These are phyloP conservation scores for Candida namnaoensis DNA, from an alignment of 805 yeast genomes.

Conservation along the genomic window DNA sequence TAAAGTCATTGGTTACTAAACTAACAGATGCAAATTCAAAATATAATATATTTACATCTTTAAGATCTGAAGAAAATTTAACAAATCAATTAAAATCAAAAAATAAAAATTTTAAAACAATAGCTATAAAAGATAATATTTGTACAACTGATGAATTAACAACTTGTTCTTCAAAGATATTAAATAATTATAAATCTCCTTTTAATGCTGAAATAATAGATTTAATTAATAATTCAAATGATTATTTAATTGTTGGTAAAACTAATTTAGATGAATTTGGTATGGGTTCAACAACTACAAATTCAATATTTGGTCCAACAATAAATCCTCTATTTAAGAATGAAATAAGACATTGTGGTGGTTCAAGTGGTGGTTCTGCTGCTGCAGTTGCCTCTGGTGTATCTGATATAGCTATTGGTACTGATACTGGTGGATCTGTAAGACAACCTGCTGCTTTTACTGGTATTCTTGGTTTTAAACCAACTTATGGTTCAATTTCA, in stretches of 20 bases:
- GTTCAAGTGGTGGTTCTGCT: constrained; percentile 95
- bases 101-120: constrained; percentile 22
- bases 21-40: too few relatives aligned
- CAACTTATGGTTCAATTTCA: constrained; percentile 86
- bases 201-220: constrained; percentile 68
- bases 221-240: constrained; percentile 44
- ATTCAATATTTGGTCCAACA: constrained; percentile 49
- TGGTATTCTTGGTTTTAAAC: constrained; percentile 82
- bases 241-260: constrained; percentile 55
- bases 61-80: constrained; percentile 17
- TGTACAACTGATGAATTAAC: constrained; percentile 59
- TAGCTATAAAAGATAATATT: constrained; percentile 76
- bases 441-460: constrained; percentile 88
- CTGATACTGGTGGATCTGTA: constrained; percentile 97
- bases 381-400: constrained; percentile 75
- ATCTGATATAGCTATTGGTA: constrained; percentile 76
- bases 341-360: constrained; percentile 58
- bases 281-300: constrained; percentile 76
- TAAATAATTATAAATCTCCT: constrained; percentile 60
- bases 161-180: constrained; percentile 68
- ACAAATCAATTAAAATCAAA: constrained; percentile 5
- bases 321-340: constrained; percentile 38
- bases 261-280: constrained; percentile 96
- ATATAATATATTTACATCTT: constrained; percentile 34
- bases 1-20: too few relatives aligned